A percentile compares a stretch with the other conserved stretches of the same genome.
Conservation (phyloP, 176 grass and related monocot genomes). For the Otatea glauca region DNA sequence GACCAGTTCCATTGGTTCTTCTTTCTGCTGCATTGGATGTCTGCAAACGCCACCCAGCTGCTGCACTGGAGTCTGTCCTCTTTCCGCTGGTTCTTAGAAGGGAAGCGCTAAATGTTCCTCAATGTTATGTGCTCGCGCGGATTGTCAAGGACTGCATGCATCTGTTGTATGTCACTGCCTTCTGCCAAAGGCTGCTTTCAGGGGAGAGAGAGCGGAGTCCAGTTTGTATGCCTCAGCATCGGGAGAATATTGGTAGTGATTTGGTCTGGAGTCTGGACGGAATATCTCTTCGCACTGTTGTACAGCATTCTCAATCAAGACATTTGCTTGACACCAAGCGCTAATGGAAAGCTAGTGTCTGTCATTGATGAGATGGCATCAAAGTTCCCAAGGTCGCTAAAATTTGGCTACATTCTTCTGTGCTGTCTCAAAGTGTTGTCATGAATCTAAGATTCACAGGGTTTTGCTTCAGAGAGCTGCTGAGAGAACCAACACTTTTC, state of each 20-base stretch:
- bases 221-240: constrained; percentile 67
- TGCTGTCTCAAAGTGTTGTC: constrained; percentile 58
- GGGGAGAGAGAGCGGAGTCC: constrained; percentile 39
- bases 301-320: constrained; percentile 75
- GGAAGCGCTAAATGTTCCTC: constrained; percentile 58
- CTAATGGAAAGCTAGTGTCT: constrained; percentile 48
- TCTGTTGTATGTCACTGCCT: constrained; percentile 69
- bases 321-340: constrained; percentile 66
- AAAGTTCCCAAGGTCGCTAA: constrained; percentile 62
- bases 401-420: constrained; percentile 80
- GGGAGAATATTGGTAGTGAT: constrained; percentile 36
- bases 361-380: constrained; percentile 58
- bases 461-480: constrained; percentile 65
- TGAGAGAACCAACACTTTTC: constrained; percentile 63
- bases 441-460: constrained; percentile 53
- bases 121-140: constrained; percentile 62
- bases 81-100: constrained; percentile 71
- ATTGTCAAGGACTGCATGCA: constrained; percentile 86
- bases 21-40: constrained; percentile 57
- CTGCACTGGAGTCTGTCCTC: constrained; percentile 65
- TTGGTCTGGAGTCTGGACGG: constrained; percentile 85
- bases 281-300: constrained; percentile 70
- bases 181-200: constrained; percentile 74
- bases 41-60: constrained; percentile 73
- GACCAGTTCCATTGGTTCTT: constrained; percentile 63